Evolutionary conservation across 306 rosid species (phyloP).

Genomic region (Mimosa pudica): DNA sequence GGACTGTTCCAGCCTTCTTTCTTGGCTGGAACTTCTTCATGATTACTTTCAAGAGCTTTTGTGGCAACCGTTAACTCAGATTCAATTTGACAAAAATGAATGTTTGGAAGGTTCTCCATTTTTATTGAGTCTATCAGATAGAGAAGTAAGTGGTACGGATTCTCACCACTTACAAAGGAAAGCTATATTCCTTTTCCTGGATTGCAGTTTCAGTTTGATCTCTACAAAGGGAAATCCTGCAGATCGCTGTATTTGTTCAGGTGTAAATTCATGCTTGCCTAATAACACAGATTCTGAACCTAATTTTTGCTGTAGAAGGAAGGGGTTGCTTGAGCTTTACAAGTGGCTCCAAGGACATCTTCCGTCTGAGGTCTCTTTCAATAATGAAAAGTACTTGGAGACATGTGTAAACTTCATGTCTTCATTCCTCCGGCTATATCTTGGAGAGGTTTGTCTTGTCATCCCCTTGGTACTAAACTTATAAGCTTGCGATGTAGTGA

Average conservation of each 20-base stretch:
- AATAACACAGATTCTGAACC: slow-evolving; percentile 40
- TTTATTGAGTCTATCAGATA: slow-evolving; percentile 53
- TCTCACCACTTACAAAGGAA: slow-evolving; percentile 74
- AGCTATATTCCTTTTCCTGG: slow-evolving; percentile 68
- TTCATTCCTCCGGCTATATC: slow-evolving; percentile 74
- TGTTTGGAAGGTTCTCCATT: slow-evolving; percentile 86
- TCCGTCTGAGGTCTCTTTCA: slow-evolving; percentile 48
- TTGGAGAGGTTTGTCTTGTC: slow-evolving; percentile 65
- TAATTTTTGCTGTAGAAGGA: slow-evolving; percentile 48
- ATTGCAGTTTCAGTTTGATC: slow-evolving; percentile 63
- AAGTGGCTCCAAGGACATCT: slow-evolving; percentile 78
- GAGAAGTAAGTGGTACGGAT: slow-evolving; percentile 44
- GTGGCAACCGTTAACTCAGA: slow-evolving; percentile 44
- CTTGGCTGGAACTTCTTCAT: slow-evolving; percentile 77
- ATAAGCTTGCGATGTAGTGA: slow-evolving; percentile 16
- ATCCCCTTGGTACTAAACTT: slow-evolving; percentile 26
- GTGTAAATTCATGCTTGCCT: slow-evolving; percentile 42
- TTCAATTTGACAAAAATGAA: slow-evolving; percentile 50
- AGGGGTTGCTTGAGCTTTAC: slow-evolving; percentile 63
- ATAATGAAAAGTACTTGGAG: slow-evolving; percentile 49
- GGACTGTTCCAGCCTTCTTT: slow-evolving; percentile 47
- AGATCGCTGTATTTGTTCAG: slow-evolving; percentile 40
- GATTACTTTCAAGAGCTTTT: slow-evolving; percentile 60
- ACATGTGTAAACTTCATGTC: slow-evolving; percentile 67
- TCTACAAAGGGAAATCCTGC: slow-evolving; percentile 40